These are phyloP conservation scores for Pseudocercospora macadamiae DNA, from an alignment of 2,329 filamentous ascomycete genomes.

Conservation along the genomic window DNA sequence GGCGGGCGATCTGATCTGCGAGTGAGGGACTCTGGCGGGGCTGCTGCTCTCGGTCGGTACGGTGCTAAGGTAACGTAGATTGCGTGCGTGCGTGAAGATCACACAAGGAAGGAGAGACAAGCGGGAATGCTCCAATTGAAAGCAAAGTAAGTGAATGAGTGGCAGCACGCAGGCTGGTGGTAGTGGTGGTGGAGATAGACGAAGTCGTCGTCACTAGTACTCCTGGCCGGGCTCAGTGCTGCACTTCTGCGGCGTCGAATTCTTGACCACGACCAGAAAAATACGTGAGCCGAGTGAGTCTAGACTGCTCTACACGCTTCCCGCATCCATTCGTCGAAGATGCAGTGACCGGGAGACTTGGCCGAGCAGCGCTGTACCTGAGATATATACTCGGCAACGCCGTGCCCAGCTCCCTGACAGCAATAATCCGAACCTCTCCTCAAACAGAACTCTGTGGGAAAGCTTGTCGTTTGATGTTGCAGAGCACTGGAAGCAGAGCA, in stretches of 20 bases:
- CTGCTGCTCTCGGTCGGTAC: background rate
- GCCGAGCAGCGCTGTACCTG: no score
- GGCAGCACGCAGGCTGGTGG: background rate
- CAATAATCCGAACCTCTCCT: background rate
- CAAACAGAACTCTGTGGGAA: background rate
- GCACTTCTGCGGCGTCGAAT: slow-evolving; percentile 4
- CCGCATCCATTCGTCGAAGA: no score
- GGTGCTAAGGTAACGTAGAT: background rate
- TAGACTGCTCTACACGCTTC: background rate
- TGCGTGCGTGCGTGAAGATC: background rate
- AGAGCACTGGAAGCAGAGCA: background rate
- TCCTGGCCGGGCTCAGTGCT: no score
- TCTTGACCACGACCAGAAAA: background rate
- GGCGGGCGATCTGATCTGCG: background rate
- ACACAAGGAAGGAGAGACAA: no score
- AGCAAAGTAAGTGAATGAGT: background rate
- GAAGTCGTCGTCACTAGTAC: no score
- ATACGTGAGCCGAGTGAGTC: background rate
- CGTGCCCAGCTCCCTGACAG: background rate
- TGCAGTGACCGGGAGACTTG: no score
- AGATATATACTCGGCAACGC: background rate
- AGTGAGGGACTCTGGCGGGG: slow-evolving; percentile 7
- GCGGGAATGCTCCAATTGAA: no score
- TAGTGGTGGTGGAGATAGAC: background rate
- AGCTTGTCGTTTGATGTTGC: background rate